A percentile compares a stretch with the other conserved stretches of the same genome.
phyloP scores from a whole-genome alignment of 768 basidiomycete species.

The Psilocybe cubensis region DNA sequence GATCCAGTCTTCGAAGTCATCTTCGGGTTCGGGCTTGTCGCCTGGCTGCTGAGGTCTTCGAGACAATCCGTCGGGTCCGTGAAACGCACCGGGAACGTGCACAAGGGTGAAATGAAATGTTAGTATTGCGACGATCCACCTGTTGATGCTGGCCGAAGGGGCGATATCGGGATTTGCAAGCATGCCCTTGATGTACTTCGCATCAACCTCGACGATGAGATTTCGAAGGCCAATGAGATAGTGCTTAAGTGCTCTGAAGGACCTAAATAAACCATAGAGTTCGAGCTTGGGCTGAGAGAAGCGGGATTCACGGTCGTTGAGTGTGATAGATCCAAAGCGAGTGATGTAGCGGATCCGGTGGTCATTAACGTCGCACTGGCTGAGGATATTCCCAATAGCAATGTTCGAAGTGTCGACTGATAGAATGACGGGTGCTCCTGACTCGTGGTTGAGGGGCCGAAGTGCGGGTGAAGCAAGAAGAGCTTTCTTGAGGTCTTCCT shows the following conservation, averaged over 20 bases:
- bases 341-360: not conserved
- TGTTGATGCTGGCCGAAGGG: conserved; percentile 11
- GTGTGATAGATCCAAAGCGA: conserved; percentile 8
- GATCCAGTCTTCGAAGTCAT: conserved; percentile 20
- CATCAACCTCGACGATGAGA: conserved; percentile 7
- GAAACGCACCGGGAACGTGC: conserved; percentile 12
- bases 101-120: conserved; percentile 13
- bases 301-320: conserved; percentile 2
- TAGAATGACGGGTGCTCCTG: not conserved
- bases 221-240: conserved; percentile 6
- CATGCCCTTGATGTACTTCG: conserved; percentile 12
- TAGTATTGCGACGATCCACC: conserved; percentile 15
- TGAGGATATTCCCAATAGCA: conserved; percentile 1
- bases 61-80: conserved; percentile 17
- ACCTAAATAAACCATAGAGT: conserved; percentile 3
- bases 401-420: conserved; percentile 1
- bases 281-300: conserved; percentile 9
- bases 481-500: conserved; percentile 1
- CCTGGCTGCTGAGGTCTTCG: conserved; percentile 10
- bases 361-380: not conserved
- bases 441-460: not conserved
- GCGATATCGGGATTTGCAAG: conserved; percentile 8
- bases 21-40: conserved; percentile 2
- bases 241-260: not conserved
- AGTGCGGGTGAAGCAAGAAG: not conserved